A percentile compares a stretch with the other conserved stretches of the same genome.
Conservation (phyloP, 169 alveolate genomes). For the Perkinsus marinus region DNA sequence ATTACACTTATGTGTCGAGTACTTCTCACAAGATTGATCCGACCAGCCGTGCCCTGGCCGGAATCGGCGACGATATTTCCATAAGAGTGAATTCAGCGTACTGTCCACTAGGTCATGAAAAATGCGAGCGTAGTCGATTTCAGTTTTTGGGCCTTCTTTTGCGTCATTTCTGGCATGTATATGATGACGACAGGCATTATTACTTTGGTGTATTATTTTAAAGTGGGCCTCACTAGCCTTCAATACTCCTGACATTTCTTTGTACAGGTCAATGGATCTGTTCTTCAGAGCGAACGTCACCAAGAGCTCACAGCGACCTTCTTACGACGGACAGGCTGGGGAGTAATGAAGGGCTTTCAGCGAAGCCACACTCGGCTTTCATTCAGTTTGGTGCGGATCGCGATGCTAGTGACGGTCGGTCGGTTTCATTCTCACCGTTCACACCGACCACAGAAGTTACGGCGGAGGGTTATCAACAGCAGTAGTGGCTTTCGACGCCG, state of each 20-base stretch:
- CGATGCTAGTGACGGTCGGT: background rate
- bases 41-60: background rate
- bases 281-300: background rate
- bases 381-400: background rate
- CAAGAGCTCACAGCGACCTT: background rate
- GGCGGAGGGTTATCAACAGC: background rate
- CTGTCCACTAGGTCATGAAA: background rate
- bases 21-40: background rate
- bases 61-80: background rate
- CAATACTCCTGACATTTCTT: background rate
- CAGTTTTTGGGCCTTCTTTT: background rate
- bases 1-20: background rate
- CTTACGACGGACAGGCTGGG: background rate
- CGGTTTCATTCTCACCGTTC: background rate
- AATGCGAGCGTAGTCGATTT: background rate
- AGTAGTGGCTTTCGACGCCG: background rate
- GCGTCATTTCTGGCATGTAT: background rate
- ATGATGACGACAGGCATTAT: background rate
- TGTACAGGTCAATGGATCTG: background rate
- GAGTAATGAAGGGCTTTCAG: background rate
- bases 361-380: background rate
- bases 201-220: background rate
- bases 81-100: background rate
- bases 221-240: background rate
- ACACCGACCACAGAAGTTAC: background rate